These are phyloP conservation scores for Cladosporium austrohemisphaericum DNA, from an alignment of 2,329 filamentous ascomycete genomes.

Conservation along the genomic window DNA sequence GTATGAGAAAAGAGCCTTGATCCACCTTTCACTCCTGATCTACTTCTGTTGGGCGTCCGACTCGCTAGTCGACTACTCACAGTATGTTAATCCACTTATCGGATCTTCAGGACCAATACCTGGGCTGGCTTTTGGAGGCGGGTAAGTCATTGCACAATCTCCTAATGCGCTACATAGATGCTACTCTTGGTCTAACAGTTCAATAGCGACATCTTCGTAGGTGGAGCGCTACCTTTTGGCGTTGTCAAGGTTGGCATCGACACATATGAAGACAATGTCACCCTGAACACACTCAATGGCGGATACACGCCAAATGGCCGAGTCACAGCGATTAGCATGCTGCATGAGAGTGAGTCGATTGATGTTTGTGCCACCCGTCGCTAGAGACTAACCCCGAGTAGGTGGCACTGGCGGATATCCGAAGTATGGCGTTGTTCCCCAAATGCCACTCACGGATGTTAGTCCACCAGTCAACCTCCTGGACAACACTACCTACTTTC, in stretches of 20 bases:
- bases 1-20: too few relatives aligned
- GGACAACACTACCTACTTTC: constrained; percentile 40
- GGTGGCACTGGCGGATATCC: constrained; percentile 65
- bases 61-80: constrained; percentile 33
- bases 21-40: too few relatives aligned
- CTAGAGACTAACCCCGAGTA: neutral
- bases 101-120: constrained; percentile 46
- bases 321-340: constrained; percentile 39
- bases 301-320: constrained; percentile 37
- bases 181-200: neutral
- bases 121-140: constrained; percentile 43
- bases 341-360: constrained; percentile 35
- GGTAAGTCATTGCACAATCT: constrained; percentile 16
- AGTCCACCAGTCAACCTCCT: constrained; percentile 36
- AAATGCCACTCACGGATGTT: constrained; percentile 48
- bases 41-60: too few relatives aligned
- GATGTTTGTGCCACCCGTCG: too few relatives aligned
- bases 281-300: constrained; percentile 39
- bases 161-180: too few relatives aligned
- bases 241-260: constrained; percentile 45
- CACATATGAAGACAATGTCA: constrained; percentile 32
- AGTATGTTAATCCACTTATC: constrained; percentile 51
- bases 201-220: constrained; percentile 39
- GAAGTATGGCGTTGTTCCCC: constrained; percentile 63
- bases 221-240: constrained; percentile 40